These are phyloP conservation scores for peach (Prunus persica) DNA, from an alignment of 306 rosid species.

Conservation along the genomic window DNA sequence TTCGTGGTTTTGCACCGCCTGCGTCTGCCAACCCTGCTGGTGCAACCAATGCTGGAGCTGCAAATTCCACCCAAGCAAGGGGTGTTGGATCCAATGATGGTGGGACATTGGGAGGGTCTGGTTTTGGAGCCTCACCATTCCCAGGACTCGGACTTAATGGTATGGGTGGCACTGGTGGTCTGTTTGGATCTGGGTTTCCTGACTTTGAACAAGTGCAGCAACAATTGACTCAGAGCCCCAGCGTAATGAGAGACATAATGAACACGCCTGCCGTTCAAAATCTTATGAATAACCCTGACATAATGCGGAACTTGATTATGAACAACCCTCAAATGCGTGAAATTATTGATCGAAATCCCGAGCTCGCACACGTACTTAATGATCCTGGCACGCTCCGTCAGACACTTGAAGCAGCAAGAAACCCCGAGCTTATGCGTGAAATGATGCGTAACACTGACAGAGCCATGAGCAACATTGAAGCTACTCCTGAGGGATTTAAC, in stretches of 20 bases:
- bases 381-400: slow-evolving; percentile 85
- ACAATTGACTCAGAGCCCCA: slow-evolving; percentile 63
- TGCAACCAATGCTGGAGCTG: slow-evolving; percentile 42
- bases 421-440: slow-evolving; percentile 94
- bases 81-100: slow-evolving; percentile 52
- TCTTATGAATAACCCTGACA: slow-evolving; percentile 62
- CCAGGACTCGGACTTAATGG: slow-evolving; percentile 57
- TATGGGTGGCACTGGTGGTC: slow-evolving; percentile 51
- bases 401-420: slow-evolving; percentile 86
- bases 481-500: slow-evolving; percentile 89
- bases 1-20: slow-evolving; percentile 66
- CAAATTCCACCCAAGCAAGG: slow-evolving; percentile 46
- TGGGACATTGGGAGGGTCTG: slow-evolving; percentile 55
- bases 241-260: slow-evolving; percentile 70
- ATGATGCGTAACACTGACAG: slow-evolving; percentile 94
- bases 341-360: slow-evolving; percentile 79
- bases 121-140: slow-evolving; percentile 54
- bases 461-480: slow-evolving; percentile 90
- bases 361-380: slow-evolving; percentile 76
- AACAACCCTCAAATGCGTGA: slow-evolving; percentile 89
- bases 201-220: slow-evolving; percentile 84
- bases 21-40: slow-evolving; percentile 34
- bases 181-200: slow-evolving; percentile 63
- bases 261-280: slow-evolving; percentile 75
- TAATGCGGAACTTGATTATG: slow-evolving; percentile 73